Evolutionary conservation across 2,329 filamentous ascomycete species (phyloP), one percentile per base, ranked within the genome.

Genomic region (Malbranchea cinnamomea): DNA sequence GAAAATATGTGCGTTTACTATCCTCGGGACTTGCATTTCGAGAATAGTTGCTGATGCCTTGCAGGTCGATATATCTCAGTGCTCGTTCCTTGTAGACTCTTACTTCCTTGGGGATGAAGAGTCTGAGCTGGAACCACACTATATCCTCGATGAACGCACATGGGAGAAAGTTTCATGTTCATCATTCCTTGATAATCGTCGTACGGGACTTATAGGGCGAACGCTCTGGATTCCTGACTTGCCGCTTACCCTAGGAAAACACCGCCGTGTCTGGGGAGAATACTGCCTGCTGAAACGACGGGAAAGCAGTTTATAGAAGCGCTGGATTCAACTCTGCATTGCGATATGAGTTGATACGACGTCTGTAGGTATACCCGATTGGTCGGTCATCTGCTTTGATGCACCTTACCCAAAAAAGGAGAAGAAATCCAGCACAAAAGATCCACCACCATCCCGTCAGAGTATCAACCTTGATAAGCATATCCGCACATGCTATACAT

Each of bases 81-180:
- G 89, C 53, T 65, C 72, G 6, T 94, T 91, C 53, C 50, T 98
- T 4, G 76, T 95, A 10, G 89, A 98, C 50, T 91, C 83, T 1
- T 76, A 79, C 37, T 83, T 87, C 44, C 74, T 78, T 0, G 59
- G 60, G 17, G 61, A 60, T 10, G 43, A 52, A 19, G 43, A 69
- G 48, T 77, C 82, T 2, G 62, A 67, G 0, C 65, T 76, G 7
- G 85, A 98, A 49, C 85, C 85, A 2, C 71, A 84, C 44, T 92
- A 89, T 46, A 62, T 83, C 11, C 63, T 73, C 2, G 78, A 94
- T 42, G 56, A 60, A 18, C 59, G 73, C n/a, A 67, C 68, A 10
- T 98, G 89, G 89, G 74, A 91, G 30, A 56, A 67, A 25, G 58
- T 93, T 11, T 64, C 70, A 32, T 95, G 89, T 48, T 60, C 74